Conservation (phyloP, 1,284 basidiomycete species). For the Austropuccinia psidii region DNA sequence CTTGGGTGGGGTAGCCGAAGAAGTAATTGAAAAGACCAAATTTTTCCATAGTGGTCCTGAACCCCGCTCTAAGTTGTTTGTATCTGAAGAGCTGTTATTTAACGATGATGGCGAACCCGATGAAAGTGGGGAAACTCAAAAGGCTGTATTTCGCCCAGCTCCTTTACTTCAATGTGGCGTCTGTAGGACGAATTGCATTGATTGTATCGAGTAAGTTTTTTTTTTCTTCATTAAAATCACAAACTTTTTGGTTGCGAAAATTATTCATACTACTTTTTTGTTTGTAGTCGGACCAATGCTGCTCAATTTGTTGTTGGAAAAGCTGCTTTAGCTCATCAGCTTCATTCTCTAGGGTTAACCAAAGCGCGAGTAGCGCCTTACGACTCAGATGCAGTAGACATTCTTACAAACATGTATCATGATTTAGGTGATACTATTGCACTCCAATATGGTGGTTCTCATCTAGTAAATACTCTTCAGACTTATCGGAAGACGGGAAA, state of each 20-base stretch:
- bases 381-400: constrained; percentile 91
- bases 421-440: constrained; percentile 93
- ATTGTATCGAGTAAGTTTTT: constrained; percentile 67
- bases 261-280: background rate
- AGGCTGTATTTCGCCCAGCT: constrained; percentile 51
- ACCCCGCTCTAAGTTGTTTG: constrained; percentile 39
- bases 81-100: constrained; percentile 38
- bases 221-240: background rate
- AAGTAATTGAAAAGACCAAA: constrained; percentile 78
- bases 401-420: constrained; percentile 99
- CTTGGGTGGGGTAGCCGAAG: constrained; percentile 89
- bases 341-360: constrained; percentile 86
- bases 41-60: constrained; percentile 71
- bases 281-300: constrained; percentile 69
- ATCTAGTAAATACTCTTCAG: constrained; percentile 92
- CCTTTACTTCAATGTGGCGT: constrained; percentile 72
- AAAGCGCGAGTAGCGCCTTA: constrained; percentile 76
- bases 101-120: constrained; percentile 48
- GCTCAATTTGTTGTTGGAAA: constrained; percentile 98
- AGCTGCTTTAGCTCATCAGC: constrained; percentile 85
- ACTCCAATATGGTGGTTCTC: constrained; percentile 91
- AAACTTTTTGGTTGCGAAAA: no score
- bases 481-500: constrained; percentile 84
- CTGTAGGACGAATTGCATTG: constrained; percentile 76
- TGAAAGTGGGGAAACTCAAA: constrained; percentile 67